A percentile compares a stretch with the other conserved stretches of the same genome.
Evolutionary conservation across 116 monocot genomes (phyloP).

Genomic region (Zostera marina): DNA sequence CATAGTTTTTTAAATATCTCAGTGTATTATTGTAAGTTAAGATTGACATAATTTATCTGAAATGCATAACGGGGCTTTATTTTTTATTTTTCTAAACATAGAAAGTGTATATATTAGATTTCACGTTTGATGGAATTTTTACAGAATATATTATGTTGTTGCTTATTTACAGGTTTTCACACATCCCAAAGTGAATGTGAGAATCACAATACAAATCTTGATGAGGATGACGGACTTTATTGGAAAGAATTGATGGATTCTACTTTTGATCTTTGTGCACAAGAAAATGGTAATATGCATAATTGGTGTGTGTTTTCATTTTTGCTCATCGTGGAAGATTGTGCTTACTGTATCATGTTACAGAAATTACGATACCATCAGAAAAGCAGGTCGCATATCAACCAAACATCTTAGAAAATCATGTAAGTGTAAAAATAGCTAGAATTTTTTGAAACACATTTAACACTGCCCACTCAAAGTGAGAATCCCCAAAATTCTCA

Average conservation of each 20-base stretch:
- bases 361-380: conserved; percentile 5
- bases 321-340: neutral
- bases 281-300: conserved; percentile 3
- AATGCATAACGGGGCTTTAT: neutral
- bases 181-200: conserved; percentile 16
- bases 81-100: neutral
- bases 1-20: neutral
- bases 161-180: conserved; percentile 31
- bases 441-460: neutral
- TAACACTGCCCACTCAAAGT: neutral
- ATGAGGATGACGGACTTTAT: conserved; percentile 42
- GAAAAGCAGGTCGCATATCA: conserved; percentile 9
- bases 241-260: conserved; percentile 47
- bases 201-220: conserved; percentile 24
- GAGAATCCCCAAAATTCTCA: neutral
- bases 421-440: conserved; percentile 15
- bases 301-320: neutral
- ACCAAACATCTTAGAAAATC: conserved; percentile 6
- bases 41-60: too few relatives aligned
- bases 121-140: too few relatives aligned
- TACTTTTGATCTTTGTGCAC: conserved; percentile 7
- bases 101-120: too few relatives aligned
- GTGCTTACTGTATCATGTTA: neutral
- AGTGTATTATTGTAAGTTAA: too few relatives aligned
- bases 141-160: too few relatives aligned